Conservation (phyloP, 1,139 yeast species). For the Lodderomyces oxycetoniae region DNA sequence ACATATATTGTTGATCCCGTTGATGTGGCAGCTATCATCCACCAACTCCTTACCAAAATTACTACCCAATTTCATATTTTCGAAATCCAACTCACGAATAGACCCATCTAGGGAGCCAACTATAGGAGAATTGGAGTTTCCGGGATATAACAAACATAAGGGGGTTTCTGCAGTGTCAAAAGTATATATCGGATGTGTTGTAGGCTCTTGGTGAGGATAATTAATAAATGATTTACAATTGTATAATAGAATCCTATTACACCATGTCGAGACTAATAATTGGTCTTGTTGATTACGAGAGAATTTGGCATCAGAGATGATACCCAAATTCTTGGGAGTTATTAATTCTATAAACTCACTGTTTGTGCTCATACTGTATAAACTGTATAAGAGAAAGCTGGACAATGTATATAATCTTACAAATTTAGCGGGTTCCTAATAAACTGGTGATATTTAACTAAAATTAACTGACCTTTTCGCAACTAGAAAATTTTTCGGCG, state of each 20-base stretch:
- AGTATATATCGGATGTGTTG: constrained; percentile 8
- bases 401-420: too few relatives aligned
- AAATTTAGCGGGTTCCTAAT: too few relatives aligned
- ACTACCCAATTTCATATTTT: constrained; percentile 28
- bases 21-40: constrained; percentile 13
- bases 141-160: constrained; percentile 11
- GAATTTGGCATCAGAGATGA: constrained; percentile 30
- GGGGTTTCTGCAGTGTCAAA: constrained; percentile 11
- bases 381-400: too few relatives aligned
- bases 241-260: constrained; percentile 34
- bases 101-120: constrained; percentile 41
- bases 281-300: constrained; percentile 24
- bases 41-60: constrained; percentile 10
- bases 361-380: constrained; percentile 8
- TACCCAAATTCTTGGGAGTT: constrained; percentile 23
- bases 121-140: constrained; percentile 21
- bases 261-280: constrained; percentile 41
- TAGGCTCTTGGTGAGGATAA: constrained; percentile 10
- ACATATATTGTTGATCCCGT: constrained; percentile 30
- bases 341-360: constrained; percentile 15
- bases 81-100: constrained; percentile 39
- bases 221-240: constrained; percentile 17
- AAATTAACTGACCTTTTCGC: too few relatives aligned
- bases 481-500: too few relatives aligned
- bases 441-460: too few relatives aligned